Evolutionary conservation across 2,329 filamentous ascomycete species (phyloP).

Genomic region (Triangularia setosa): DNA sequence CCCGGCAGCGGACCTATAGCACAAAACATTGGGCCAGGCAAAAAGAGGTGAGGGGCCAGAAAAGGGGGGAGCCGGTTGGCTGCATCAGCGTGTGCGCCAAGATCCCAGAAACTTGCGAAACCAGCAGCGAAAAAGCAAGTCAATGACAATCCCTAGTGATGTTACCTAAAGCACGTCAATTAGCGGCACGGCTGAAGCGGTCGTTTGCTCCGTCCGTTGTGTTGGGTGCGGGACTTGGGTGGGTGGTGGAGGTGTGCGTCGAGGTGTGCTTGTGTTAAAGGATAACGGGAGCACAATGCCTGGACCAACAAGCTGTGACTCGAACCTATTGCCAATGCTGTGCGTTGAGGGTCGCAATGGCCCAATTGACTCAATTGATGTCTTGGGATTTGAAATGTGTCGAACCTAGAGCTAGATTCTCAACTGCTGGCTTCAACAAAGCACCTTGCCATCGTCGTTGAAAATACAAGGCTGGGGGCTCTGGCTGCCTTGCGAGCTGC

Average conservation of each 20-base stretch:
- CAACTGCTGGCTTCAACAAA: not conserved
- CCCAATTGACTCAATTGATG: conserved; percentile 15
- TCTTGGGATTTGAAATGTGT: not conserved
- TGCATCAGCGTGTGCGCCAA: conserved; percentile 1
- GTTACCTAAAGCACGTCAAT: not conserved
- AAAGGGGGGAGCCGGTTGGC: not conserved
- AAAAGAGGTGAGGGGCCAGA: not conserved
- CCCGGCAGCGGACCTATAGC: conserved; percentile 13
- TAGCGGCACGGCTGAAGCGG: conserved; percentile 6
- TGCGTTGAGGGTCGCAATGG: not conserved
- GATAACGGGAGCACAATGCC: conserved; percentile 7
- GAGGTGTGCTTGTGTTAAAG: conserved; percentile 20
- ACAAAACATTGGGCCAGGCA: conserved; percentile 6
- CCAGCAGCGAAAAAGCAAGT: conserved; percentile 7
- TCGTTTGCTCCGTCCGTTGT: conserved; percentile 14
- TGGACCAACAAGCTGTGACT: conserved; percentile 4
- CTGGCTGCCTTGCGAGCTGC: conserved; percentile 16
- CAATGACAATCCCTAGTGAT: not conserved
- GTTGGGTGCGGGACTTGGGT: not conserved
- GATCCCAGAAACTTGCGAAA: not conserved
- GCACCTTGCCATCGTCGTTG: not conserved
- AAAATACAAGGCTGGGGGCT: not conserved
- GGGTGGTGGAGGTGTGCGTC: not conserved
- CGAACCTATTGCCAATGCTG: conserved; percentile 15
- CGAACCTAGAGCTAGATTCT: not conserved